Evolutionary conservation across 1,284 basidiomycete genomes (phyloP).

Genomic region (Ganoderma sinense): DNA sequence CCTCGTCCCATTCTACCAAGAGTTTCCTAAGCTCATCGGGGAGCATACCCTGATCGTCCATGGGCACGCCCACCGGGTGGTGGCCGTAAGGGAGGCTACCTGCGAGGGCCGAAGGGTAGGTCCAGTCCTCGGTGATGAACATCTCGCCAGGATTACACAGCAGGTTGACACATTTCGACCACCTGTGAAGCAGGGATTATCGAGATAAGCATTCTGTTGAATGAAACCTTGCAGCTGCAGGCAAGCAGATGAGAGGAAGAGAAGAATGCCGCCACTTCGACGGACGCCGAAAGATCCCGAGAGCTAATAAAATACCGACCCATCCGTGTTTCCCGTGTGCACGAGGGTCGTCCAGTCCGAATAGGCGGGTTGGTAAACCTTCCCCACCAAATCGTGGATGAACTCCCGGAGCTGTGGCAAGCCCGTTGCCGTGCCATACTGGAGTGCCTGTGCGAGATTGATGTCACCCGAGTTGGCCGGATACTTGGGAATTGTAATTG

Average conservation of each 20-base stretch:
- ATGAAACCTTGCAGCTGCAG: not conserved
- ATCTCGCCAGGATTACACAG: constrained; percentile 80
- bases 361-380: constrained; percentile 76
- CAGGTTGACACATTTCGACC: constrained; percentile 59
- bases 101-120: constrained; percentile 65
- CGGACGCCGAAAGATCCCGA: not conserved
- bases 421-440: constrained; percentile 75
- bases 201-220: not conserved
- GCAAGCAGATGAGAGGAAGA: not conserved
- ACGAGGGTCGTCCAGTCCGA: constrained; percentile 69
- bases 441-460: constrained; percentile 72
- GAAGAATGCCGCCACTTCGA: not conserved
- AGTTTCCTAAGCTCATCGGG: constrained; percentile 66
- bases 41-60: constrained; percentile 80
- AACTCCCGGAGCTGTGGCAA: constrained; percentile 59
- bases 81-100: constrained; percentile 56
- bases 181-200: constrained; percentile 40
- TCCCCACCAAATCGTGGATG: constrained; percentile 64
- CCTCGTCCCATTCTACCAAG: constrained; percentile 73
- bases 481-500: constrained; percentile 71
- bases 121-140: constrained; percentile 76
- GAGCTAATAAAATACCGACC: constrained; percentile 41
- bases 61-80: constrained; percentile 63
- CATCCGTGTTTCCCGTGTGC: constrained; percentile 83
- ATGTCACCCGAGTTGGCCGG: constrained; percentile 55